Evolutionary conservation across 176 grass and related monocot genomes (phyloP), one percentile per base, ranked within the genome.

Genomic region (Chrysopogon serrulatus): DNA sequence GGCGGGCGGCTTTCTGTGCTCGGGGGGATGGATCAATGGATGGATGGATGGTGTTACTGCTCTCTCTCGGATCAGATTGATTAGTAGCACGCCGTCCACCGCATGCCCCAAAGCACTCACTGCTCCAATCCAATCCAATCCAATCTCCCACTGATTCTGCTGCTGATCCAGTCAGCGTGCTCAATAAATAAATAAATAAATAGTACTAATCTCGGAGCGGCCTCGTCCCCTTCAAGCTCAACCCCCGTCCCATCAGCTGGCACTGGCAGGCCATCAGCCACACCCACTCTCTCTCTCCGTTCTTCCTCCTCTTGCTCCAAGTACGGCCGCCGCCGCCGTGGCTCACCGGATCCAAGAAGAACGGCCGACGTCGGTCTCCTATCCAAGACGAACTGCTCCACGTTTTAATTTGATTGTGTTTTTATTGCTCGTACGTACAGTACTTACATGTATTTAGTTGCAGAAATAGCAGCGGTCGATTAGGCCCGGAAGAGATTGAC

Each of bases 401-500:
- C 41, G 48, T 11, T 15, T 26, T 32, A 3, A 63, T 71, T 26
- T 32, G 5, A 63, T 71, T 23, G 21, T 26, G 28, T 34, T 43
- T 17, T 67, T 48, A 4, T 79, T 26, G 9, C n/a, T 59, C 54
- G 54, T 59, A 59, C 54, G n/a, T 26, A 0, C 2, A 10, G 54
- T 26, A 59, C 21, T 10, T n/a, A n/a, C n/a, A n/a, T n/a, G 53
- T 57, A 10, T 57, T 59, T 27, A 27, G 56, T 13, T 27, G n/a
- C 37, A 39, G 37, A 39, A 39, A 39, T 39, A 39, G 37, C 53
- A 57, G 53, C 53, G 53, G 53, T 60, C 9, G 56, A 60, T 60
- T 60, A 60, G 73, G 44, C 45, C 31, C 31, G 3, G 44, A 19
- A 32, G 87, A 80, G 76, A 74, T 79, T 88, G 81, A 88, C 81